Evolutionary conservation across 441 rosid species (phyloP), one percentile per base, ranked within the genome.

Genomic region (Erysimum pusillum): DNA sequence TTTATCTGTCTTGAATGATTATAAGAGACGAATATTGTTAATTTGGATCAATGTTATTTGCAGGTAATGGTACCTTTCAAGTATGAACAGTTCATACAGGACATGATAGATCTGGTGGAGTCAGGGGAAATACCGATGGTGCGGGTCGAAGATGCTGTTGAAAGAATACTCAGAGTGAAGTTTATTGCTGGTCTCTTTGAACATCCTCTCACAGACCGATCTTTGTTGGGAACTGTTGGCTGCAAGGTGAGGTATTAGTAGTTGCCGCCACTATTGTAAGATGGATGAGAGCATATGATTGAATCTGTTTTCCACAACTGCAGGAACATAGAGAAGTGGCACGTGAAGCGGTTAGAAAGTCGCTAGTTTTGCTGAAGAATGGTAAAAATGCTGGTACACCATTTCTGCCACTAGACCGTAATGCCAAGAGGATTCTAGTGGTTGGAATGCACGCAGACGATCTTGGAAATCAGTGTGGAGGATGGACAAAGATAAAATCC

Each of bases 401-500:
- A 9, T 84, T 91, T 73, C 81, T 93, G 69, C 96, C 97, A 20
- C 51, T 93, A 41, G 87, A 87, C 57, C 83, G 79, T 75, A 83
- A 63, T 38, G 93, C 87, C n/a, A 53, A 77, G 76, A 90, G 76
- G 72, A 87, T 91, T 74, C 94, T 93, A 67, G 92, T 91, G 28
- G 81, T 83, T 53, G 96, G 98, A 70, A 68, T 79, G 12, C 98
- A 91, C 52, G 94, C 96, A 46, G 86, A 90, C 71, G 80, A 94
- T 86, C 86, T 92, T 46, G 97, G 98, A 28, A 85, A 81, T 66
- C 97, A 94, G 77, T 94, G 98, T 57, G 97, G 98, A 71, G 98
- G 97, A 51, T 94, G 98, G 97, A 90, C 97, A 28, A 80, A 62
- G 68, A 75, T 81, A 67, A 85, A 89, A 91, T 54, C 72, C 36